Evolutionary conservation across 305 asterid species (phyloP).

Genomic region (Nicotiana rustica): DNA sequence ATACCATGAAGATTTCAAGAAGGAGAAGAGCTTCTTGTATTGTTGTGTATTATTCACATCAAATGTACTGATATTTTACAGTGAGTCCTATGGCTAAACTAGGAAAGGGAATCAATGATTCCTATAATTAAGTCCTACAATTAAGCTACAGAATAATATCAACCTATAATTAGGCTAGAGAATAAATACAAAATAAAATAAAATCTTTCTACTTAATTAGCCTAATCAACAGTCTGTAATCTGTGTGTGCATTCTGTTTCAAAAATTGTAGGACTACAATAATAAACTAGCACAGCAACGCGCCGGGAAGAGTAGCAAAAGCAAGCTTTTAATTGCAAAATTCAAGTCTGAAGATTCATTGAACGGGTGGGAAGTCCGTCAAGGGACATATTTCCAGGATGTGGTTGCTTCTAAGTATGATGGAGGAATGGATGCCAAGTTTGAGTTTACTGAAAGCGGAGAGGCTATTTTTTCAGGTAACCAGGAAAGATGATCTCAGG

Average conservation of each 20-base stretch:
- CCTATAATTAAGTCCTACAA: no score
- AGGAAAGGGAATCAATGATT: no score
- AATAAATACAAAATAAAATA: no score
- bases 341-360: slow-evolving; percentile 82
- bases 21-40: no score
- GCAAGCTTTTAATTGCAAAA: slow-evolving; percentile 86
- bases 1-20: no score
- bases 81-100: no score
- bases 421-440: slow-evolving; percentile 95
- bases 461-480: slow-evolving; percentile 84
- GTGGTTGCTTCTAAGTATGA: slow-evolving; percentile 80
- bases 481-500: slow-evolving; percentile 7
- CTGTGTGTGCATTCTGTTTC: slow-evolving; percentile 17
- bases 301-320: slow-evolving; percentile 99
- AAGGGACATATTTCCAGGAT: slow-evolving; percentile 90
- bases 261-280: slow-evolving; percentile 72
- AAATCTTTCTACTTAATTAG: no score
- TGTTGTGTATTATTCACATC: no score
- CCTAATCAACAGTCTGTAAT: not conserved
- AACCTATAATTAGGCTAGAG: no score
- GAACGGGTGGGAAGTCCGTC: slow-evolving; percentile 92
- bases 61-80: no score
- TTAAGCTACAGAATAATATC: no score
- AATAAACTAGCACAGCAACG: slow-evolving; percentile 89
- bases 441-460: slow-evolving; percentile 77